phyloP scores from a whole-genome alignment of 2,329 filamentous ascomycete species.

The Epichloe brachyelytri region DNA sequence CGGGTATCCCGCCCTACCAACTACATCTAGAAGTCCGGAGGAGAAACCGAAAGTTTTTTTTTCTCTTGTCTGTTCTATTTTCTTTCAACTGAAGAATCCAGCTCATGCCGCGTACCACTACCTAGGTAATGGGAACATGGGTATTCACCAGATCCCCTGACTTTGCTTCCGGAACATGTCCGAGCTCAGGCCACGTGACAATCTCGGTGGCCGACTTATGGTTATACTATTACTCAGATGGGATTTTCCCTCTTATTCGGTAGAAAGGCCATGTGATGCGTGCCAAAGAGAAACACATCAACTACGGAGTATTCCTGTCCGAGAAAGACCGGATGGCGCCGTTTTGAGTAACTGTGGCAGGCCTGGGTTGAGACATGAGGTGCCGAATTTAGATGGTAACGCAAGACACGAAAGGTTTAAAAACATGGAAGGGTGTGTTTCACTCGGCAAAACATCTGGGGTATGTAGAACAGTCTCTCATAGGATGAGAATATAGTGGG shows the following conservation, averaged over 20 bases:
- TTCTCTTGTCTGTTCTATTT: too few species aligned
- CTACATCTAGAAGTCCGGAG: too few species aligned
- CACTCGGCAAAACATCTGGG: not conserved
- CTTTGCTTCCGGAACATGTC: not conserved
- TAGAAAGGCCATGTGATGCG: too few species aligned
- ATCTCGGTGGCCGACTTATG: not conserved
- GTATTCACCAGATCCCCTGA: too few species aligned
- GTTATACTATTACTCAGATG: not conserved
- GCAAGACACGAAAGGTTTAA: not conserved
- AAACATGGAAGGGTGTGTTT: not conserved
- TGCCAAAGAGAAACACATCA: too few species aligned
- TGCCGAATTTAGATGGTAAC: not conserved
- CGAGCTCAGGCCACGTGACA: not conserved
- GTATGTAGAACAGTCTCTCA: not conserved
- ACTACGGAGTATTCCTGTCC: too few species aligned
- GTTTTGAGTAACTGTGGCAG: not conserved
- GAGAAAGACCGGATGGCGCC: not conserved
- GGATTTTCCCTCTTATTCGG: too few species aligned
- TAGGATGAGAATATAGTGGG: not conserved
- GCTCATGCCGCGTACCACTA: too few species aligned
- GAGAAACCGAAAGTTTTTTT: too few species aligned
- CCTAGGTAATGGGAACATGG: too few species aligned
- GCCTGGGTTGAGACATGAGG: not conserved
- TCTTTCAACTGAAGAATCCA: too few species aligned
- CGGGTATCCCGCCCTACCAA: too few species aligned